A percentile compares a stretch with the other conserved stretches of the same genome.
Conservation (phyloP, 73 alveolate species). For the Paramecium biaurelia region DNA sequence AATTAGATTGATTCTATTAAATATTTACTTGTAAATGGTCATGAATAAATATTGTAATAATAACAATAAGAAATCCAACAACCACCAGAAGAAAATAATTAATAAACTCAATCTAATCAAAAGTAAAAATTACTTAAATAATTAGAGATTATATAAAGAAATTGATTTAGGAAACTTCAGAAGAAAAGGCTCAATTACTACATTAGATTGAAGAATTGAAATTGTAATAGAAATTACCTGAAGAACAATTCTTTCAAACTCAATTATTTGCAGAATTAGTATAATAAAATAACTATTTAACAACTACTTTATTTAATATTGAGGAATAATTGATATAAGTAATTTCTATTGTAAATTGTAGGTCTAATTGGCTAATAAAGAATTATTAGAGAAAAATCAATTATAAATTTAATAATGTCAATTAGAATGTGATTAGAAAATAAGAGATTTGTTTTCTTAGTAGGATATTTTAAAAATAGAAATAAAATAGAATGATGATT, state of each 20-base stretch:
- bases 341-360: not conserved
- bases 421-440: not conserved
- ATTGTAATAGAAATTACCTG: not conserved
- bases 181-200: not conserved
- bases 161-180: not conserved
- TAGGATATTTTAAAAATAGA: not conserved
- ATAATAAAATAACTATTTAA: not conserved
- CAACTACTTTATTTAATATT: not conserved
- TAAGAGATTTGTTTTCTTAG: not conserved
- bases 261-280: slow-evolving; percentile 5
- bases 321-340: not conserved
- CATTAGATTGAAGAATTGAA: slow-evolving; percentile 18
- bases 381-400: not conserved
- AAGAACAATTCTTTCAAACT: not conserved
- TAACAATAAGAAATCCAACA: not conserved
- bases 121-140: not conserved
- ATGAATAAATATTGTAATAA: not conserved
- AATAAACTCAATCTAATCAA: not conserved
- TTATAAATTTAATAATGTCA: not conserved
- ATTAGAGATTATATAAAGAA: not conserved
- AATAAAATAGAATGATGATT: not conserved
- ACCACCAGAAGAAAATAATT: not conserved
- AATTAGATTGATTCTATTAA: not conserved
- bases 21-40: not conserved
- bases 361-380: not conserved